Evolutionary conservation across 768 basidiomycete species (phyloP), one percentile per base, ranked within the genome.

Genomic region (Leccinum rimulosum): DNA sequence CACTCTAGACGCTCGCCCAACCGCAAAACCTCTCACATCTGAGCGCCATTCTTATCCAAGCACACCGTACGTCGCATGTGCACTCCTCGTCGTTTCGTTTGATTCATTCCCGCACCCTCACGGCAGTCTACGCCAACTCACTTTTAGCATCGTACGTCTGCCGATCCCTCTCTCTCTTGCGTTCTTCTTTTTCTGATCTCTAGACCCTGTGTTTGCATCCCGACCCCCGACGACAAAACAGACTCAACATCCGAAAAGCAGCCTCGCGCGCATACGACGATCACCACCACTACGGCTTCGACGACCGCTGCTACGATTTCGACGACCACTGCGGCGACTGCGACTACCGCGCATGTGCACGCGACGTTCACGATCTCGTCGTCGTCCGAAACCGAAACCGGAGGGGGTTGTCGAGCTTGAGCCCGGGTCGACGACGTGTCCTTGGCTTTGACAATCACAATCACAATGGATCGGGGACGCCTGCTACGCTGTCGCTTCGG

Each of bases 41-140:
- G 25, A 62, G 68, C 45, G 33, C 61, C 14, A 31, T 71, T 30
- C 59, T 71, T 52, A 9, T 71, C 27, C 70, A 71, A 58, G 62
- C 67, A 17, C 67, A 65, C 30, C 62, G 70, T 72, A 56, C 52
- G 70, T 70, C 31, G 17, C 17, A 31, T 35, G 12, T 14, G 25
- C 33, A 14, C 7, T 25, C 33, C 15, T n/a, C 48, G 14, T 12
- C 27, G n/a, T 17, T 17, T 48, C 47, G n/a, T 48, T 19, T 25
- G 9, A 45, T 15, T 19, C 10, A 11, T 8, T 8, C 12, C 9
- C 22, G 22, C n/a, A 22, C 19, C 3, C 48, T 14, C 25, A 2
- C 1, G 25, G 7, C 28, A 71, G 70, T 71, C 10, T 71, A 71
- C 10, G 68, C 70, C 49, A 71, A 71, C 55, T 72, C 70, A 31